Percentiles rank a stretch among this genome's conserved stretches.
phyloP scores from a whole-genome alignment of 345 rosid species.

The Combretum micranthum region DNA sequence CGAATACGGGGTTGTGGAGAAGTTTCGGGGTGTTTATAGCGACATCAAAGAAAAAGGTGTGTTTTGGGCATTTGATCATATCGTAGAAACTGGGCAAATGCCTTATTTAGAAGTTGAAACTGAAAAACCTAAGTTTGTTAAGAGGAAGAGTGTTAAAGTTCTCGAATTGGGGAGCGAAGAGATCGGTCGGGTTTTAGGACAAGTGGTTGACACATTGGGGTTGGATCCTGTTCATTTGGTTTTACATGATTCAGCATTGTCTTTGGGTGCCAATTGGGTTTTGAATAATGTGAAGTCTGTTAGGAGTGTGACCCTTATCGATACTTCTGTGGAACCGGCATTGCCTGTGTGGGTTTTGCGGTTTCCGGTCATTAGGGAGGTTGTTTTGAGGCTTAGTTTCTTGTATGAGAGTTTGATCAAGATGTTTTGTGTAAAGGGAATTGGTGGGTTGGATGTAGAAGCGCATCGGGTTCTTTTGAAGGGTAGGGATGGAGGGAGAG shows the following conservation, averaged over 20 bases:
- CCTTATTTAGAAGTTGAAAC: slow-evolving; percentile 60
- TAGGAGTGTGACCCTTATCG: slow-evolving; percentile 75
- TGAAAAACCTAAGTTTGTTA: slow-evolving; percentile 23
- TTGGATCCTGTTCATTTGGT: slow-evolving; percentile 83
- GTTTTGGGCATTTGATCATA: slow-evolving; percentile 90
- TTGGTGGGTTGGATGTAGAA: slow-evolving; percentile 39
- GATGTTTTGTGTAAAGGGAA: slow-evolving; percentile 49
- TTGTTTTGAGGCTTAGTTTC: slow-evolving; percentile 40
- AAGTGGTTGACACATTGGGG: slow-evolving; percentile 61
- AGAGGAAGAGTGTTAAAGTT: slow-evolving; percentile 37
- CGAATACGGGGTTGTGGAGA: slow-evolving; percentile 41
- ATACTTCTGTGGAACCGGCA: slow-evolving; percentile 56
- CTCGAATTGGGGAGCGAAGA: slow-evolving; percentile 67
- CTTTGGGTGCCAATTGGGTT: slow-evolving; percentile 69
- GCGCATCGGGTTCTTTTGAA: slow-evolving; percentile 69
- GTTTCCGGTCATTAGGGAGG: slow-evolving; percentile 50
- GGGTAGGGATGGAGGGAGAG: slow-evolving; percentile 62
- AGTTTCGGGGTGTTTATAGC: slow-evolving; percentile 54
- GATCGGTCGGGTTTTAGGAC: slow-evolving; percentile 53
- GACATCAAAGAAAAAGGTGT: slow-evolving; percentile 81
- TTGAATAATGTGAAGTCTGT: slow-evolving; percentile 40
- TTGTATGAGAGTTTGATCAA: slow-evolving; percentile 44
- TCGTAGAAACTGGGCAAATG: slow-evolving; percentile 85
- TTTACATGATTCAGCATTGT: slow-evolving; percentile 81
- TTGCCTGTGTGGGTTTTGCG: slow-evolving; percentile 57